Evolutionary conservation across 768 basidiomycete genomes (phyloP).

Genomic region (Tulasnella sp.): DNA sequence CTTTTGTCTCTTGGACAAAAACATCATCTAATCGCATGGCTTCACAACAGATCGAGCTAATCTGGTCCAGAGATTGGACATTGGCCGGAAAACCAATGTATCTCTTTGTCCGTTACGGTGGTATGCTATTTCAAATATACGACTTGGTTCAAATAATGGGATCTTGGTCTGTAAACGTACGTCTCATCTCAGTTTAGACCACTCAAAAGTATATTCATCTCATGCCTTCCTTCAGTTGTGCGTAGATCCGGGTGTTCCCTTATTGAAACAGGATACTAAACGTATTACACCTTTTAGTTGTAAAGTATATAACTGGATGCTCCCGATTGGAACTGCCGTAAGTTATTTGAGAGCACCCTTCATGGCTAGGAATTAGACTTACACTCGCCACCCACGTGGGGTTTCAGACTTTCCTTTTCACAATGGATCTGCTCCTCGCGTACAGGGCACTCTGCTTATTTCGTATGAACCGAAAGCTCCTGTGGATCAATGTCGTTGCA

Average conservation of each 20-base stretch:
- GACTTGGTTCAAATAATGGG: constrained; percentile 7
- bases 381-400: background rate
- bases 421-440: constrained; percentile 2
- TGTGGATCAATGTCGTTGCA: background rate
- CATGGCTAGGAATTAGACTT: background rate
- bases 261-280: background rate
- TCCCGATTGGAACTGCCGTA: constrained; percentile 10
- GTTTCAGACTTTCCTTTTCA: constrained; percentile 6
- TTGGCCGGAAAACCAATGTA: constrained; percentile 10
- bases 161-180: background rate
- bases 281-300: background rate
- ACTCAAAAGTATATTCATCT: background rate
- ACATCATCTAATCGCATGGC: too few species aligned
- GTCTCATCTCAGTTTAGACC: background rate
- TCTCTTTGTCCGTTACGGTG: constrained; percentile 9
- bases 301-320: background rate
- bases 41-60: too few species aligned
- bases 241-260: background rate
- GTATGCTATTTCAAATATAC: constrained; percentile 4
- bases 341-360: background rate
- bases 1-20: too few species aligned
- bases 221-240: background rate
- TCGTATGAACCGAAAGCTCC: constrained; percentile 10
- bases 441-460: constrained; percentile 10
- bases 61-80: too few species aligned